phyloP scores from a whole-genome alignment of 2,329 filamentous ascomycete genomes.

The Zymoseptoria pseudotritici region DNA sequence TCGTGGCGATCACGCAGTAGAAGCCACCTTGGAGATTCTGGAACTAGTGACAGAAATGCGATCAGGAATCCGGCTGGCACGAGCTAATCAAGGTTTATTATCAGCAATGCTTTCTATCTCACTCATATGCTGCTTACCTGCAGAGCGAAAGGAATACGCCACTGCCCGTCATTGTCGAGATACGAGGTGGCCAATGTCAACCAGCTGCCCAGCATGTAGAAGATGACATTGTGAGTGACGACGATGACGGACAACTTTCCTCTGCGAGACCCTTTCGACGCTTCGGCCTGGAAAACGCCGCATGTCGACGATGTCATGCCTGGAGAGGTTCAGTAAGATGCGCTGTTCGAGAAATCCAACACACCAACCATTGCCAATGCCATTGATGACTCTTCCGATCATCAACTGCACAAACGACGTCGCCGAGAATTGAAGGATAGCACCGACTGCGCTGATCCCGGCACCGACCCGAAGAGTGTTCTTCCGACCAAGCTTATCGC shows the following conservation, averaged over 20 bases:
- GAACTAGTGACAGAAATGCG: conserved; percentile 27
- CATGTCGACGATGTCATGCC: conserved; percentile 35
- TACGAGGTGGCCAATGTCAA: conserved; percentile 39
- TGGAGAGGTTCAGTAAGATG: background rate
- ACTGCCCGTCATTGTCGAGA: conserved; percentile 30
- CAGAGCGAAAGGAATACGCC: conserved; percentile 35
- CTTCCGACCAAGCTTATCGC: conserved; percentile 38
- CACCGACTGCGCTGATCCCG: conserved; percentile 35
- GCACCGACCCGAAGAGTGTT: conserved; percentile 37
- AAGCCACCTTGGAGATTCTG: conserved; percentile 33
- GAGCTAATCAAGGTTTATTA: conserved; percentile 1
- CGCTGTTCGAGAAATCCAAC: too few species aligned
- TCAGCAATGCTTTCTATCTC: background rate
- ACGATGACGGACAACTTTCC: conserved; percentile 26
- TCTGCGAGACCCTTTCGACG: conserved; percentile 28
- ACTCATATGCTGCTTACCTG: background rate
- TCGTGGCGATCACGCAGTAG: conserved; percentile 26
- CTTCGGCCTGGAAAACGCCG: conserved; percentile 39
- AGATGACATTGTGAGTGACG: conserved; percentile 36
- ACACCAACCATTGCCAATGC: conserved; percentile 30
- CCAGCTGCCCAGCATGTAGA: conserved; percentile 40
- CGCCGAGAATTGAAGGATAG: conserved; percentile 36
- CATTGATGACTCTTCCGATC: conserved; percentile 37
- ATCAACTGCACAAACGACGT: conserved; percentile 39
- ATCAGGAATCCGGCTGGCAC: conserved; percentile 24